Base-by-base conservation (phyloP, 495 filamentous ascomycete species). In the Podospora fimiseda region DNA sequence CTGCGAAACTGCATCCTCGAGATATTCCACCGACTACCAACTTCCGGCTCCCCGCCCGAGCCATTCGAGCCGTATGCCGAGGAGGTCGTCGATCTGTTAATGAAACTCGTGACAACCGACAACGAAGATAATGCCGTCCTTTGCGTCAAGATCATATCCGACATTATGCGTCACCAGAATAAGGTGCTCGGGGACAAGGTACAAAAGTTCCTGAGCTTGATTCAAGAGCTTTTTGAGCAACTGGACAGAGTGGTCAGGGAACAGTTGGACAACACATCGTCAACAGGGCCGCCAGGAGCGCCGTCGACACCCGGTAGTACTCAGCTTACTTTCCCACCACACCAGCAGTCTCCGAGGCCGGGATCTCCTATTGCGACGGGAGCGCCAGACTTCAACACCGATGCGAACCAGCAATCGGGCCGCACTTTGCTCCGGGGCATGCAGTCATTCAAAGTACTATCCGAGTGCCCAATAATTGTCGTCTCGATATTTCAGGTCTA, bases 41-140 rank as follows among this genome's bases (percentile, higher is more conserved):
- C 88, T 0, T 51, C 63, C 61, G 83, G 73, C 48, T 56, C 65
- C 7, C 85, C 88, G 8, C 72, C 84, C 20, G 90, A 96, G 56
- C 80, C 80, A 5, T 80, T 95, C 61, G 89, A 96, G 67, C 87
- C 85, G 3, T 93, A 90, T 64, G 92, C 91, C 15, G 77, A 80
- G 37, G 85, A 89, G 53, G 81, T 95, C 54, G 90, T 95, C 36
- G 89, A 95, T 61, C 75, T 92, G 53, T 71, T 96, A 53, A 93
- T 97, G 87, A 75, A 78, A 27, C 74, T 99, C 21, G 89, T 95
- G 48, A 83, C 84, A 52, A 83, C 80, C 40, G 94, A 99, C 65
- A 99, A 99, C 60, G 94, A 99, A 65, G 94, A 99, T 41, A 99
- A 99, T 74, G 94, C 91, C 2, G 88, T 95, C 13, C 75, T 99